Conservation (phyloP, 2,329 filamentous ascomycete species). For the Aspergillus udagawae region DNA sequence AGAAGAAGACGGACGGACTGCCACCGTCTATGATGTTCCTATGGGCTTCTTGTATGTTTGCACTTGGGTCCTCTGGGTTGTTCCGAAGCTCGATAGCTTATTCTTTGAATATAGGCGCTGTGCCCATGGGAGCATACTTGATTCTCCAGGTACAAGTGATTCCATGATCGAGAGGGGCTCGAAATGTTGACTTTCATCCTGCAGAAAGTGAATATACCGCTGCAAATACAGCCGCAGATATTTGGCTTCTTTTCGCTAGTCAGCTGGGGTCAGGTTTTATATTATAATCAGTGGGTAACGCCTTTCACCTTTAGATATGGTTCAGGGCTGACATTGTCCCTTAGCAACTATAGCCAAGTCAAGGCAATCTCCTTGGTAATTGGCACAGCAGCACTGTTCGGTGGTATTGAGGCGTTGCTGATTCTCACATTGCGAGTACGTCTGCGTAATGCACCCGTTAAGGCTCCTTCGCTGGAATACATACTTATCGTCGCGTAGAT, state of each 20-base stretch:
- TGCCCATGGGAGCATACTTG: conserved; percentile 51
- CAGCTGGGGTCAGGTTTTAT: conserved; percentile 51
- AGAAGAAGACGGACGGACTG: conserved; percentile 59
- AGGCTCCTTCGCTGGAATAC: not conserved
- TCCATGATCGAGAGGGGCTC: not conserved
- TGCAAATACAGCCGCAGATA: conserved; percentile 54
- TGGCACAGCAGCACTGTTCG: conserved; percentile 44
- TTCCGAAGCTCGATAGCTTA: conserved; percentile 1
- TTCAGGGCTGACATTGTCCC: conserved; percentile 5
- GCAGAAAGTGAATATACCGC: conserved; percentile 53
- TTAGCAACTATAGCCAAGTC: conserved; percentile 39
- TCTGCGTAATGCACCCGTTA: not conserved
- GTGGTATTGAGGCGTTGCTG: conserved; percentile 52
- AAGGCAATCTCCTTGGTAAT: conserved; percentile 45
- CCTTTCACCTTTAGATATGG: not conserved
- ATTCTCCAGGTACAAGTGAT: conserved; percentile 42
- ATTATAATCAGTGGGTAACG: conserved; percentile 46
- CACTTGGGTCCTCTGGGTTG: not conserved
- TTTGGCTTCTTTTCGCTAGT: conserved; percentile 49
- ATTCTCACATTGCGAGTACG: conserved; percentile 55
- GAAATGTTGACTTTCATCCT: not conserved
- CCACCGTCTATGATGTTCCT: conserved; percentile 60
- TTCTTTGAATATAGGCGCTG: conserved; percentile 27
- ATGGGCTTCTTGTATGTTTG: conserved; percentile 52
- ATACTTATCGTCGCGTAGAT: conserved; percentile 35